Percentiles rank a stretch among this genome's conserved stretches.
These are phyloP conservation scores for Acanthochlamys bracteata DNA, from an alignment of 106 monocot genomes.

Conservation along the genomic window DNA sequence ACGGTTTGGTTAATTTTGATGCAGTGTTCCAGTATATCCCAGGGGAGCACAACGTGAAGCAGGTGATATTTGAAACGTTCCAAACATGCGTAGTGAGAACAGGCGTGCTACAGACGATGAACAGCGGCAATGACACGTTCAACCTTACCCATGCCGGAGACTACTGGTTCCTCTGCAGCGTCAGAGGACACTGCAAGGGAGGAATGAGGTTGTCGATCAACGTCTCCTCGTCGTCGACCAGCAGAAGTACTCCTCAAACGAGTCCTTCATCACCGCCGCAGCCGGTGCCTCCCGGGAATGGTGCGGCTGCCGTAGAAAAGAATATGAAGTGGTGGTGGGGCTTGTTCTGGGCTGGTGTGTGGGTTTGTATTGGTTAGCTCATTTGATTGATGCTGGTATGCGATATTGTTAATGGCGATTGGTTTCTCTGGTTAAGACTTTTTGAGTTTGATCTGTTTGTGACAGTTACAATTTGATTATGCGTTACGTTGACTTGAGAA, in stretches of 20 bases:
- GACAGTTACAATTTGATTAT: too few species aligned
- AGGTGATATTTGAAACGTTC: not conserved
- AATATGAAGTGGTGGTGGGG: not conserved
- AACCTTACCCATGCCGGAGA: not conserved
- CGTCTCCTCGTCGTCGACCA: not conserved
- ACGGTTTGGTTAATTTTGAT: not conserved
- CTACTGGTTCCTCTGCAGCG: conserved; percentile 5
- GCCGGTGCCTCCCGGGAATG: not conserved
- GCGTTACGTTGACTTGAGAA: too few species aligned
- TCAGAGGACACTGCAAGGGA: conserved; percentile 3
- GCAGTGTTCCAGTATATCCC: not conserved
- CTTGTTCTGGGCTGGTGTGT: not conserved
- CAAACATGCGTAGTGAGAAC: not conserved
- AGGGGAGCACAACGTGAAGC: not conserved
- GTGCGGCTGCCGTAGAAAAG: not conserved
- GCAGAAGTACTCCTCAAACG: not conserved
- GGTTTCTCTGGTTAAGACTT: too few species aligned
- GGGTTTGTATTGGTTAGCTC: not conserved
- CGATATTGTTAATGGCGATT: too few species aligned
- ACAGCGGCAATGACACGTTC: not conserved
- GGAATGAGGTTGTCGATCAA: conserved; percentile 4
- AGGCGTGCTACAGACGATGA: not conserved
- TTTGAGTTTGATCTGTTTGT: too few species aligned
- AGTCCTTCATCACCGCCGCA: not conserved
- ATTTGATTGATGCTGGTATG: not conserved